Evolutionary conservation across 2,329 filamentous ascomycete genomes (phyloP), one percentile per base, ranked within the genome.

Genomic region (Monascus ruber): DNA sequence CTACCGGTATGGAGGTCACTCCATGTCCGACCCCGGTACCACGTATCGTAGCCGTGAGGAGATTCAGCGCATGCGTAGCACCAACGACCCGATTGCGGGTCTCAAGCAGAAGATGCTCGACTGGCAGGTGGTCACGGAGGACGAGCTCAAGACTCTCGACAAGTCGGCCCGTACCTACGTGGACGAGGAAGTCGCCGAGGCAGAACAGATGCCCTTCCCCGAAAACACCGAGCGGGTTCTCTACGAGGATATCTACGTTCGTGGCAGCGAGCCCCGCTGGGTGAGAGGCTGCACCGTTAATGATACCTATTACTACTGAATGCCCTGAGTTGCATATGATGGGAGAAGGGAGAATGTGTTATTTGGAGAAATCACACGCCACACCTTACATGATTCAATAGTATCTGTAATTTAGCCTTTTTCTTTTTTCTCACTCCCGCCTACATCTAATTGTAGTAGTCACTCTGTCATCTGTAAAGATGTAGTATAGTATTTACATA

Each of bases 11-110:
- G 91, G 91, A 64, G 91, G 91, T 53, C 91, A 98, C 81, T 95
- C 87, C 71, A 98, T 98, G 91, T 96, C 89, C 61, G 91, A 98
- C 68, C 91, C 91, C 43, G 91, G 91, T 66, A 98, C 91, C 66
- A 96, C 91, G 57, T 98, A 98, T 83, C 83, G 88, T 67, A 95
- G 89, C 54, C 87, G 91, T 69, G 91, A 98, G 74, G 91, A 98
- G 73, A 94, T 98, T 62, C 89, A 95, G 76, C 88, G 89, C 68
- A 98, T 98, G 91, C 85, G 91, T 60, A 93, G 84, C 56, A 98
- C 91, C 70, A 85, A 96, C 71, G 91, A 98, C 71, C 87, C 91
- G 52, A 98, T 98, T 60, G 87, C 88, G 57, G 91, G 91, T 44
- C 79, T 98, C 54, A 96, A 96, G 81, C 84, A 91, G 74, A 94